Evolutionary conservation across 371 early-diverging fungal species (phyloP), one percentile per base, ranked within the genome.

Genomic region (Saksenaea oblongispora): DNA sequence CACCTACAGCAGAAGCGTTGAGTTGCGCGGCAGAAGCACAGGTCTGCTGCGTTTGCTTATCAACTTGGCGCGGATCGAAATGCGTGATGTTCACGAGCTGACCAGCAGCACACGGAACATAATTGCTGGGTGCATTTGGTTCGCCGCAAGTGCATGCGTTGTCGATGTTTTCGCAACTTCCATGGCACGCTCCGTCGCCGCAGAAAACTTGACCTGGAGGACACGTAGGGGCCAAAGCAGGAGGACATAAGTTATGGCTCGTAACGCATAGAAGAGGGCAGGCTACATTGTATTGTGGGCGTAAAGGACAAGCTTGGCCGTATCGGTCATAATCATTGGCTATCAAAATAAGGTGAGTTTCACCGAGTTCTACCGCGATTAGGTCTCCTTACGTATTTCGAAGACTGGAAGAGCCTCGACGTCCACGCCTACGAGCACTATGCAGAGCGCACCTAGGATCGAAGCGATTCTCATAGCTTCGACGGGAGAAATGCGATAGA

Each of bases 261-360:
- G 67, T 73, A 14, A 83, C 86, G 64, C 88, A 88, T 34, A 88
- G 56, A 5, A 78, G 41, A 22, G 84, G 85, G 59, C 88, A 88
- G 0, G 56, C 54, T 34, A 77, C 71, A 62, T 81, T 72, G 31
- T 73, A 24, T 8, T 72, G 66, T 22, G 79, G 58, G 14, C 69
- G 58, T 18, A 76, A 67, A 8, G 84, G 85, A 61, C 88, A 88
- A 1, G 61, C 28, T 7, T 81, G 62, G n/a, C 87, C 87, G 44
- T 80, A 58, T 56, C 69, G 59, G 63, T 84, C 81, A 65, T 72
- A 71, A 44, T 77, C 70, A 61, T 88, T 88, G 59, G 80, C 88
- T 85, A 59, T 54, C 9, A 58, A 59, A 44, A 35, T 17, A 41
- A 37, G 22, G 24, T 27, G 14, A 59, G 60, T 31, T 26, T 28